Evolutionary conservation across 2,329 filamentous ascomycete species (phyloP).

Genomic region (Fusarium sp.): DNA sequence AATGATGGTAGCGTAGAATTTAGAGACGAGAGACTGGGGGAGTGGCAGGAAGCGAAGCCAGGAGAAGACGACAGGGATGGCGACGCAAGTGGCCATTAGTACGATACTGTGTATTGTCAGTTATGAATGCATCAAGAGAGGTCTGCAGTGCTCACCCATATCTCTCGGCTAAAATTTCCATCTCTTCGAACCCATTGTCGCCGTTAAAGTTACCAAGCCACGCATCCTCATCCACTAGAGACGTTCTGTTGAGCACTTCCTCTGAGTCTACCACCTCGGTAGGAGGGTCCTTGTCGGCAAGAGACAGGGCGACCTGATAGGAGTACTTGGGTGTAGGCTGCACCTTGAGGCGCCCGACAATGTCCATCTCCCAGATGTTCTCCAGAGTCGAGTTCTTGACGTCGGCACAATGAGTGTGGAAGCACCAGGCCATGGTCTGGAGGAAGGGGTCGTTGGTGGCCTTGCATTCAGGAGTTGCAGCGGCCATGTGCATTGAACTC

Average conservation of each 20-base stretch:
- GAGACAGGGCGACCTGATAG: slow-evolving; percentile 7
- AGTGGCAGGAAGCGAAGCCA: slow-evolving; percentile 3
- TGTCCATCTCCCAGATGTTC: slow-evolving; percentile 13
- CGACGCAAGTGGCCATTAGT: not conserved
- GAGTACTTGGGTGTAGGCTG: slow-evolving; percentile 5
- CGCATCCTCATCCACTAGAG: not conserved
- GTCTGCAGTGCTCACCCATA: not conserved
- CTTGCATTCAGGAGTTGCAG: slow-evolving; percentile 10
- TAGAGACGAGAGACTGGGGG: not conserved
- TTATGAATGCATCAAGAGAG: too few species aligned
- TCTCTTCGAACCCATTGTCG: not conserved
- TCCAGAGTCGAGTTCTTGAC: not conserved
- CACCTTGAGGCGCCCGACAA: not conserved
- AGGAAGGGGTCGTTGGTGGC: slow-evolving; percentile 15
- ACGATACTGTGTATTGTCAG: not conserved
- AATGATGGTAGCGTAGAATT: slow-evolving; percentile 32
- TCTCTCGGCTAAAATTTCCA: not conserved
- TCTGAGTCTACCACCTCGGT: not conserved
- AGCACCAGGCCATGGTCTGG: slow-evolving; percentile 20
- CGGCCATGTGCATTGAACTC: not conserved
- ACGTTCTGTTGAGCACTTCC: not conserved
- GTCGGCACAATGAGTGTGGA: slow-evolving; percentile 8
- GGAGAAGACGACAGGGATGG: not conserved
- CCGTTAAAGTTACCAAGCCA: not conserved
- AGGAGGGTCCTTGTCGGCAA: not conserved